Evolutionary conservation across 2,329 filamentous ascomycete genomes (phyloP), one percentile per base, ranked within the genome.

Genomic region (Colletotrichum eleusines): DNA sequence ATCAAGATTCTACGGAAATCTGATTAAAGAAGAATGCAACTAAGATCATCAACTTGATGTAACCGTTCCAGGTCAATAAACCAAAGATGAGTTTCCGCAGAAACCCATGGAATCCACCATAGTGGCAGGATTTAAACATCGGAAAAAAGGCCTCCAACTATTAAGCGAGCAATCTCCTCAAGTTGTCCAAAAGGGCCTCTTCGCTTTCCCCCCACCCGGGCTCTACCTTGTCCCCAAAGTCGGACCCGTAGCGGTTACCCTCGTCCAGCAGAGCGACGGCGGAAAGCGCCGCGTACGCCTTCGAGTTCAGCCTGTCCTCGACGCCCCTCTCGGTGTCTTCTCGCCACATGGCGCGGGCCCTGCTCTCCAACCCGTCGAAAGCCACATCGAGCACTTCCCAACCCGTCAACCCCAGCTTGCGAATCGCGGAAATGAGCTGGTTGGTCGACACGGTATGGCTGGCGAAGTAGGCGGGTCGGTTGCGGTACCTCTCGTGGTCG

Each of bases 221-320:
- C 23, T 75, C 74, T 7, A 66, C 54, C 48, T 70, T 58, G 20
- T 42, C 8, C 20, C 33, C 54, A 35, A 69, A 74, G 23, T 74
- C 57, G 1, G 69, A 72, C 0, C 70, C 72, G 28, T 73, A 75
- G 1, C 63, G 50, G 42, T 74, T 74, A 2, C 62, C 23, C 20
- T 73, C 70, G 35, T 74, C 67, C 18, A 74, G 59, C 1, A 74
- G 23, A 1, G 66, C 72, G 9, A 57, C 70, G 8, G 73, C 74
- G 2, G 62, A 58, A 1, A 74, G 57, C 11, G 72, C 65, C 1
- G 40, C 44, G 31, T 74, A 75, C 2, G 72, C 70, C 28, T 62
- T 31, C 0, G 62, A 67, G 5, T 65, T 55, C 4, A 74, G n/a
- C 26, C 72, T 72, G 33, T 68, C 48, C 20, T 38, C 28, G 6